phyloP scores from a whole-genome alignment of 345 rosid genomes.

The Euphorbia pulcherrima region DNA sequence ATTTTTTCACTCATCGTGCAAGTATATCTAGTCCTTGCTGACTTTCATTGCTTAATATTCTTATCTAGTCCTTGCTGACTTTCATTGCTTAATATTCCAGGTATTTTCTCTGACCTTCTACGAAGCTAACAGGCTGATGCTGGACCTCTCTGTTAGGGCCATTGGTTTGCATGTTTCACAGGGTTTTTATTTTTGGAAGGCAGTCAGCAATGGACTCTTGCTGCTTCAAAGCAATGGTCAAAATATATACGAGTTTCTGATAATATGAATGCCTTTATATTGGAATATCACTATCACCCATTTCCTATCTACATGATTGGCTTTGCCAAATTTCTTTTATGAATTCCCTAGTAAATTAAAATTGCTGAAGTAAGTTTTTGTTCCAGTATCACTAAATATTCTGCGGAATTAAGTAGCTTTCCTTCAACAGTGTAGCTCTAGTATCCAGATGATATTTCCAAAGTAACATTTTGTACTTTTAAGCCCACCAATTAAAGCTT shows the following conservation, averaged over 20 bases:
- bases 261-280: background rate
- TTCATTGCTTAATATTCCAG: constrained; percentile 73
- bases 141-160: constrained; percentile 75
- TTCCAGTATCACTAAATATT: background rate
- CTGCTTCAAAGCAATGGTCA: constrained; percentile 35
- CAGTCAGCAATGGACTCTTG: constrained; percentile 32
- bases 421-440: constrained; percentile 1
- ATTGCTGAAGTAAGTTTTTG: constrained; percentile 7
- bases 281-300: background rate
- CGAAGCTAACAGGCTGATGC: constrained; percentile 89
- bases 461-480: constrained; percentile 7
- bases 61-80: constrained; percentile 43
- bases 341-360: background rate
- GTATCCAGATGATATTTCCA: background rate
- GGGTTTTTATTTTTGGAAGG: constrained; percentile 53
- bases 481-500: constrained; percentile 1
- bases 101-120: constrained; percentile 96
- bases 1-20: background rate
- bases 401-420: constrained; percentile 7
- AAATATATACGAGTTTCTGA: constrained; percentile 19
- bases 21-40: constrained; percentile 33
- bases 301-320: background rate
- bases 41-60: constrained; percentile 63
- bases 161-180: constrained; percentile 92
- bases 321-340: background rate